phyloP scores from a whole-genome alignment of 768 basidiomycete species.

The Suillus variegatus region DNA sequence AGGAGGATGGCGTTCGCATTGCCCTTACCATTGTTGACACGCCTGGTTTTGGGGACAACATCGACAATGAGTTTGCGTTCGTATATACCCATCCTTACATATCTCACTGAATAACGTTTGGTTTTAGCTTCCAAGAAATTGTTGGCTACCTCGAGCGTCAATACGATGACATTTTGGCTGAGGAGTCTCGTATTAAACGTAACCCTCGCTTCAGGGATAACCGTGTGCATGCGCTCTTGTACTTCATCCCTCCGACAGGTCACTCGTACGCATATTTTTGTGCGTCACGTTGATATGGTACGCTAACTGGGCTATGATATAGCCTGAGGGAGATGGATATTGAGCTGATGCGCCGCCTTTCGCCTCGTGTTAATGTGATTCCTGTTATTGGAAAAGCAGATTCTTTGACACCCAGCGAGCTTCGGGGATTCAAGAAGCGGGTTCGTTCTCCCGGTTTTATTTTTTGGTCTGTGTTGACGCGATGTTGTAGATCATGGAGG shows the following conservation, averaged over 20 bases:
- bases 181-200: conserved; percentile 99
- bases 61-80: conserved; percentile 98
- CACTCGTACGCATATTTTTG: conserved; percentile 69
- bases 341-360: conserved; percentile 96
- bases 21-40: conserved; percentile 98
- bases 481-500: conserved; percentile 87
- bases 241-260: conserved; percentile 99
- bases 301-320: not conserved
- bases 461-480: conserved; percentile 12
- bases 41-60: conserved; percentile 97
- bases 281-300: not conserved
- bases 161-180: conserved; percentile 98
- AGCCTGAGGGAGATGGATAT: conserved; percentile 98
- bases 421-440: conserved; percentile 95
- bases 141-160: conserved; percentile 96
- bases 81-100: conserved; percentile 33
- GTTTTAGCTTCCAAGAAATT: conserved; percentile 89
- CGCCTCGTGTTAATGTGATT: conserved; percentile 98
- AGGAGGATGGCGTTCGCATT: conserved; percentile 98
- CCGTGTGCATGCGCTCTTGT: conserved; percentile 92
- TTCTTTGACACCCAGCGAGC: conserved; percentile 89
- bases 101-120: conserved; percentile 8
- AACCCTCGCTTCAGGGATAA: conserved; percentile 99
- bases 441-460: conserved; percentile 38
- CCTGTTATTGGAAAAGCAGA: conserved; percentile 98